Evolutionary conservation across 2,329 filamentous ascomycete genomes (phyloP).

Genomic region (Scopulariopsis brevicaulis): DNA sequence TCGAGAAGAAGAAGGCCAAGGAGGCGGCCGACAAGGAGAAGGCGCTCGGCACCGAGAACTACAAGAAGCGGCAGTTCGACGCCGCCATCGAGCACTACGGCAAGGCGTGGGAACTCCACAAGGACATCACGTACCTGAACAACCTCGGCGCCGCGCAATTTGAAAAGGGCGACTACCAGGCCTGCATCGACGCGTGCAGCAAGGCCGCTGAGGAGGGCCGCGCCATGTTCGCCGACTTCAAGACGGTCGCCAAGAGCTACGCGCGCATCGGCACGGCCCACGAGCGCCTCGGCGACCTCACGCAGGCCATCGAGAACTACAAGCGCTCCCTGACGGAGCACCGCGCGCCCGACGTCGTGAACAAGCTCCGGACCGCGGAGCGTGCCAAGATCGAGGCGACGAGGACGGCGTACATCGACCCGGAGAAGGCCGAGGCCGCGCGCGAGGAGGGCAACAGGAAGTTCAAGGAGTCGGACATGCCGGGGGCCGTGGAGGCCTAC

Average conservation of each 20-base stretch:
- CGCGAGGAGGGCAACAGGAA: slow-evolving; percentile 91
- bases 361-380: slow-evolving; percentile 85
- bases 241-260: slow-evolving; percentile 96
- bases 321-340: slow-evolving; percentile 92
- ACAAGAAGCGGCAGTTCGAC: slow-evolving; percentile 98
- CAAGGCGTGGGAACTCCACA: slow-evolving; percentile 88
- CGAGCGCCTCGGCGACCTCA: slow-evolving; percentile 76
- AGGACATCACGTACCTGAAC: slow-evolving; percentile 97
- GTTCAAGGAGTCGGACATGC: slow-evolving; percentile 96
- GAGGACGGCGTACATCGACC: slow-evolving; percentile 74
- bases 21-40: slow-evolving; percentile 91
- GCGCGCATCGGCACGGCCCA: slow-evolving; percentile 89
- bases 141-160: slow-evolving; percentile 91
- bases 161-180: slow-evolving; percentile 90
- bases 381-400: slow-evolving; percentile 71
- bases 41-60: slow-evolving; percentile 82
- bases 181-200: slow-evolving; percentile 75
- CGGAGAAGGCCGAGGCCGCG: slow-evolving; percentile 86
- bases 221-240: slow-evolving; percentile 87
- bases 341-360: slow-evolving; percentile 85
- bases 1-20: slow-evolving; percentile 82
- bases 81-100: slow-evolving; percentile 87
- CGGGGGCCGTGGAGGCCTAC: slow-evolving; percentile 87
- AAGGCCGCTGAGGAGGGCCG: slow-evolving; percentile 86
- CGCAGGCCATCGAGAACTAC: slow-evolving; percentile 77